phyloP scores from a whole-genome alignment of 1,284 basidiomycete genomes.

The Boletus subluridellus region DNA sequence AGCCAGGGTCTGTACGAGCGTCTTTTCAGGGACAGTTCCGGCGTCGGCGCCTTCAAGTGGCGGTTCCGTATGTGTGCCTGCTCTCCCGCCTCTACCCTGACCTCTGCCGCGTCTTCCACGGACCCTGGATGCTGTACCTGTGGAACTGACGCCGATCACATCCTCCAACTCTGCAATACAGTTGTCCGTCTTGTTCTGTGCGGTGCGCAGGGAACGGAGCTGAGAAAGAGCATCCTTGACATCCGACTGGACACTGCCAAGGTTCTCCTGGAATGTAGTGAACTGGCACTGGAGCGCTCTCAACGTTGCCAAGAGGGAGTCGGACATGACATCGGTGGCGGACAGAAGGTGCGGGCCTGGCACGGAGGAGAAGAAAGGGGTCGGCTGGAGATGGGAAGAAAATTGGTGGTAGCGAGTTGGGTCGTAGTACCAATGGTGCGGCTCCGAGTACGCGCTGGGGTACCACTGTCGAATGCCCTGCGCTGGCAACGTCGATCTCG shows the following conservation, averaged over 20 bases:
- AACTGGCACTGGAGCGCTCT: constrained; percentile 20
- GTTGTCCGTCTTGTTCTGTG: constrained; percentile 14
- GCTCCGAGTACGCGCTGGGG: constrained; percentile 2
- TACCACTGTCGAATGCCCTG: background rate
- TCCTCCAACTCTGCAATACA: constrained; percentile 14
- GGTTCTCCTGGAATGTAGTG: constrained; percentile 7
- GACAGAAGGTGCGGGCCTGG: background rate
- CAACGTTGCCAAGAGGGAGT: constrained; percentile 4
- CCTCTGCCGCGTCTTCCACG: background rate
- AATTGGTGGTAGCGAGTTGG: background rate
- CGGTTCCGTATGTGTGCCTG: background rate
- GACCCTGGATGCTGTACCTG: background rate
- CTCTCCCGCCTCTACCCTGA: background rate
- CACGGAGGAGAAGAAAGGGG: background rate
- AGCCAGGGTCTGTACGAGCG: constrained; percentile 19
- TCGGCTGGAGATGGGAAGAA: background rate
- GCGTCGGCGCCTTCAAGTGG: background rate
- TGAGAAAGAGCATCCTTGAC: constrained; percentile 18
- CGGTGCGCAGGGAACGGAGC: constrained; percentile 13
- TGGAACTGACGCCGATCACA: constrained; percentile 17
- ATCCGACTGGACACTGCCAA: constrained; percentile 12
- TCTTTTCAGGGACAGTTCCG: background rate
- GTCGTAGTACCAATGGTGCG: constrained; percentile 5
- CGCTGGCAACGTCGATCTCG: background rate
- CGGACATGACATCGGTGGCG: background rate